Conservation (phyloP, 2,329 filamentous ascomycete species). For the Didymella arachidicola region DNA sequence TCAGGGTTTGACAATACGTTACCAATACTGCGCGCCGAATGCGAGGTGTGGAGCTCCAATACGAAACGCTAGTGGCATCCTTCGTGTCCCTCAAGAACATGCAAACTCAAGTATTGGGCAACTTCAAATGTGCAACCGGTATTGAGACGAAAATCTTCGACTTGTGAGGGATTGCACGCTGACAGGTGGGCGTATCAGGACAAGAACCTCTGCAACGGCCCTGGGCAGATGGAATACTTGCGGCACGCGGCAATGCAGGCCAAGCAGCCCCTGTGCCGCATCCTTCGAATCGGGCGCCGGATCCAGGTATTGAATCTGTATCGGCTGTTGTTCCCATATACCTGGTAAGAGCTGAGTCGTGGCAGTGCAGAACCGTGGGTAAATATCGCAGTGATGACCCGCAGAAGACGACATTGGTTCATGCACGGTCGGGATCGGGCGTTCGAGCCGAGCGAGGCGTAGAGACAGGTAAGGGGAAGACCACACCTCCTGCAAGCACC, state of each 20-base stretch:
- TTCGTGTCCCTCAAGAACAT: background rate
- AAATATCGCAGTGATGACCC: background rate
- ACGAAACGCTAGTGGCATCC: constrained; percentile 13
- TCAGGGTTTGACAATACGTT: constrained; percentile 1
- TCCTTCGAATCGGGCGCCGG: background rate
- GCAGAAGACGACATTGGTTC: background rate
- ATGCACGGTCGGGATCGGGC: background rate
- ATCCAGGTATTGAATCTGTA: background rate
- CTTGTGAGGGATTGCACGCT: background rate
- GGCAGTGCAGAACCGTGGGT: background rate
- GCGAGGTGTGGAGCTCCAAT: constrained; percentile 7
- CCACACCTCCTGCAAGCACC: background rate
- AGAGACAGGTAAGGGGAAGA: background rate
- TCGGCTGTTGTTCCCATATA: constrained; percentile 1
- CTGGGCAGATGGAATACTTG: background rate
- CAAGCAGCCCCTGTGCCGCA: background rate
- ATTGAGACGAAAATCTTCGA: background rate
- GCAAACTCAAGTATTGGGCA: background rate
- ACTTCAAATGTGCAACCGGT: background rate
- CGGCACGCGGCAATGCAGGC: background rate
- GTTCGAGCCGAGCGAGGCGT: background rate
- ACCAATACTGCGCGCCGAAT: constrained; percentile 4
- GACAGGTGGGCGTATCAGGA: background rate
- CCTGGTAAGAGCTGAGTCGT: background rate
- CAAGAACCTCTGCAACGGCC: background rate